Percentiles rank a stretch among this genome's conserved stretches.
Conservation (phyloP, 768 basidiomycete species). For the Suillus paluster region DNA sequence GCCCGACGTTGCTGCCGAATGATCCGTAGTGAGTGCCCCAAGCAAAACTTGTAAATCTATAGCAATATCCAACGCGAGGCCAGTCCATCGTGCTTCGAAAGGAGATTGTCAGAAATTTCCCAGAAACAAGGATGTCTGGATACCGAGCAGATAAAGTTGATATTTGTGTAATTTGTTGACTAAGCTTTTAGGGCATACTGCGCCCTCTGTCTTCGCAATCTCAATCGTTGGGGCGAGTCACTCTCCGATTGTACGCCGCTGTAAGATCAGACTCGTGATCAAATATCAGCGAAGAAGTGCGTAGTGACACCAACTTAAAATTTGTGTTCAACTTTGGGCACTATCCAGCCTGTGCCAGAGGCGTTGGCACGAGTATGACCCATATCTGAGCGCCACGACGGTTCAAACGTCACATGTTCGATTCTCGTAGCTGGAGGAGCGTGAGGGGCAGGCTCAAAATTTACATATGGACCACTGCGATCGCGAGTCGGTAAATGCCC, state of each 20-base stretch:
- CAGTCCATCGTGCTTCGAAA: slow-evolving; percentile 34
- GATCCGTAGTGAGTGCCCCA: slow-evolving; percentile 68
- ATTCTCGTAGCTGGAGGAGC: slow-evolving; percentile 14
- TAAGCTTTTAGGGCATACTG: slow-evolving; percentile 53
- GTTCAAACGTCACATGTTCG: slow-evolving; percentile 12
- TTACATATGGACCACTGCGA: slow-evolving; percentile 9
- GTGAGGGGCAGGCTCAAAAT: slow-evolving; percentile 10
- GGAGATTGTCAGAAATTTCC: slow-evolving; percentile 8
- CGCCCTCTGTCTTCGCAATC: slow-evolving; percentile 46
- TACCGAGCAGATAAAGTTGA: slow-evolving; percentile 1
- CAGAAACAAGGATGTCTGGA: background rate
- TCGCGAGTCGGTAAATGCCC: slow-evolving; percentile 2
- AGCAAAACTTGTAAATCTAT: slow-evolving; percentile 67
- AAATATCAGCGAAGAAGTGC: background rate
- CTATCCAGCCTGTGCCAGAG: slow-evolving; percentile 29
- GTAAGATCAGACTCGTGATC: background rate
- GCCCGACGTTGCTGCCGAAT: slow-evolving; percentile 52
- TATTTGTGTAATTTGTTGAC: background rate
- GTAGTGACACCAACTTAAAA: slow-evolving; percentile 15
- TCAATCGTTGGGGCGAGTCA: slow-evolving; percentile 58
- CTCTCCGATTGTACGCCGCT: slow-evolving; percentile 49
- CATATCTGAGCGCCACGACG: slow-evolving; percentile 14
- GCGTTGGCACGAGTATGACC: background rate
- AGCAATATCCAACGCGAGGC: slow-evolving; percentile 47
- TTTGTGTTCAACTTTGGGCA: slow-evolving; percentile 27